These are phyloP conservation scores for Epichloe sp. DNA, from an alignment of 2,329 filamentous ascomycete genomes.

Conservation along the genomic window DNA sequence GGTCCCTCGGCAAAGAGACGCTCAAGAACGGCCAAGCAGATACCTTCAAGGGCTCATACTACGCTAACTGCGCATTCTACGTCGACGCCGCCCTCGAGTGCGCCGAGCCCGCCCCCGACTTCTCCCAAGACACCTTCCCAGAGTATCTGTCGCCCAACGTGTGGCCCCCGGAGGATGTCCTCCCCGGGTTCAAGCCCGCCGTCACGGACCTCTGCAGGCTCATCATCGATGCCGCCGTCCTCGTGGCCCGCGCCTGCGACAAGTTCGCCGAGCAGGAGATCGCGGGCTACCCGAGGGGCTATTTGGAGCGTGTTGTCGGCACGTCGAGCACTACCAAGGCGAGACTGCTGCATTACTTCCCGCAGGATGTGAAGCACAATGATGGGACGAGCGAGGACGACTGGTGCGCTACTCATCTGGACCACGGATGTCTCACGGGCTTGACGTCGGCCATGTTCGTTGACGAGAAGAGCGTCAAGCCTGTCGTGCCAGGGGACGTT, in stretches of 20 bases:
- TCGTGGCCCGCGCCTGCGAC: slow-evolving; percentile 87
- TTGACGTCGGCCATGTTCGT: slow-evolving; percentile 94
- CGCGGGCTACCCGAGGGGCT: slow-evolving; percentile 59
- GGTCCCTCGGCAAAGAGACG: slow-evolving; percentile 73
- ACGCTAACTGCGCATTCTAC: slow-evolving; percentile 72
- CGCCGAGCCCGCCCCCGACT: slow-evolving; percentile 44
- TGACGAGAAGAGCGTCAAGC: slow-evolving; percentile 48
- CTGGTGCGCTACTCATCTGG: slow-evolving; percentile 86
- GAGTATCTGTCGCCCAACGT: slow-evolving; percentile 86
- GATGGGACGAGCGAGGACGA: slow-evolving; percentile 52
- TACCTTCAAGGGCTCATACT: slow-evolving; percentile 72
- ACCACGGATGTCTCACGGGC: slow-evolving; percentile 88
- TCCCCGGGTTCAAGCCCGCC: slow-evolving; percentile 63
- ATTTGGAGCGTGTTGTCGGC: slow-evolving; percentile 76
- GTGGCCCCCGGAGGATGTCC: slow-evolving; percentile 59
- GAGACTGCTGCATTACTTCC: slow-evolving; percentile 85
- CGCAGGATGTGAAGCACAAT: slow-evolving; percentile 28
- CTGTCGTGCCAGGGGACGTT: slow-evolving; percentile 18
- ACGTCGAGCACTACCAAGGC: slow-evolving; percentile 85
- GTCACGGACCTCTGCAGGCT: slow-evolving; percentile 67
- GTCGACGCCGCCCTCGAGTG: slow-evolving; percentile 49
- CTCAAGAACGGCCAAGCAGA: slow-evolving; percentile 67
- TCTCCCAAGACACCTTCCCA: slow-evolving; percentile 52
- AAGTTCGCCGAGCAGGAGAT: slow-evolving; percentile 71
- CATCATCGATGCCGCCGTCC: slow-evolving; percentile 77